These are phyloP conservation scores for Choanephora cucurbitarum DNA, from an alignment of 371 early-diverging fungal genomes.

Conservation along the genomic window DNA sequence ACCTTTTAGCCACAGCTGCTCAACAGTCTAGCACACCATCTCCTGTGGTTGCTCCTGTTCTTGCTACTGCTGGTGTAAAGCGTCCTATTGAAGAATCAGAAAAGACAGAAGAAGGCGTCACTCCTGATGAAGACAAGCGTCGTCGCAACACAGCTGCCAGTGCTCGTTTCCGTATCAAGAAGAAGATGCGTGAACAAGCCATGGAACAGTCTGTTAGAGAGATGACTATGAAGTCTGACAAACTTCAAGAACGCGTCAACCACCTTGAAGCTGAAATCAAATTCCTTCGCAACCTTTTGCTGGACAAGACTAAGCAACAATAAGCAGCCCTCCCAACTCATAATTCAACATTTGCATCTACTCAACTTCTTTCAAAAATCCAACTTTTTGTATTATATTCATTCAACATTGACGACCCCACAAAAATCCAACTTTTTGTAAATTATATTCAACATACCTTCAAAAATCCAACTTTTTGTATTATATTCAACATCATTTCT, in stretches of 20 bases:
- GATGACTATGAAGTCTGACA: constrained; percentile 73
- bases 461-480: constrained; percentile 1
- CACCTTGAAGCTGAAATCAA: constrained; percentile 88
- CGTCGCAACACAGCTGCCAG: constrained; percentile 93
- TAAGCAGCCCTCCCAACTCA: neutral
- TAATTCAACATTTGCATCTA: constrained; percentile 12
- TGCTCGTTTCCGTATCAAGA: constrained; percentile 93
- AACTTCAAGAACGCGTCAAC: constrained; percentile 68
- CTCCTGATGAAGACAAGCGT: constrained; percentile 79
- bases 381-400: constrained; percentile 2
- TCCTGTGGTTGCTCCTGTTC: neutral
- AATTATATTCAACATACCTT: constrained; percentile 17
- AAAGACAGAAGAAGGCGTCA: constrained; percentile 6
- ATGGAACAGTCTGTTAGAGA: constrained; percentile 82
- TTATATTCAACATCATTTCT: neutral
- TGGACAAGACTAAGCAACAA: constrained; percentile 60
- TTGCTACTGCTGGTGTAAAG: constrained; percentile 8
- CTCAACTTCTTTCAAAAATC: constrained; percentile 15
- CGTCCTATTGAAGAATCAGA: neutral
- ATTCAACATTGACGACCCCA: neutral
- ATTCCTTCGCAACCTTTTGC: constrained; percentile 83
- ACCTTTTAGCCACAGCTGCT: constrained; percentile 13
- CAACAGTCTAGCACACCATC: neutral
- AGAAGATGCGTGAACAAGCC: constrained; percentile 85
- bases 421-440: constrained; percentile 25